These are phyloP conservation scores for Aureobasidium sp. DNA, from an alignment of 2,329 filamentous ascomycete genomes.

Conservation along the genomic window DNA sequence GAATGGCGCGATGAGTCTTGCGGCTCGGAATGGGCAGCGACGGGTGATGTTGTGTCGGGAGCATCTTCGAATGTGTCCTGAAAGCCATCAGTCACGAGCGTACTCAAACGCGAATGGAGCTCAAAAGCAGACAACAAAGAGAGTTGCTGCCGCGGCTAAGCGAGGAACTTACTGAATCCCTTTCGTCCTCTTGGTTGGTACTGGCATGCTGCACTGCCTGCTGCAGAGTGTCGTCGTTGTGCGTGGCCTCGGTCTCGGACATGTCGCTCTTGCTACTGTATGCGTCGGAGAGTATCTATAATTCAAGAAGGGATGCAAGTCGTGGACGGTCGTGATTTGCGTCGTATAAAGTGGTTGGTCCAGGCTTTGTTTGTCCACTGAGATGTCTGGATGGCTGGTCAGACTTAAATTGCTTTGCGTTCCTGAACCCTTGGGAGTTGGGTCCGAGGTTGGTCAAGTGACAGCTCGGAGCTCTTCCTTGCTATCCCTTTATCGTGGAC, in stretches of 20 bases:
- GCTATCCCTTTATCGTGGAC: neutral
- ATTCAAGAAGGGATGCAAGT: neutral
- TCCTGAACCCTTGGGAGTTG: neutral
- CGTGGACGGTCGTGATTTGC: neutral
- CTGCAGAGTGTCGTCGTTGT: conserved; percentile 2
- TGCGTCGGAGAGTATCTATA: neutral
- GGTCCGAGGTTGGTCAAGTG: neutral
- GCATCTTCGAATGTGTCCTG: conserved; percentile 82
- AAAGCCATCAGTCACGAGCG: neutral
- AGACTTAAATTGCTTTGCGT: conserved; percentile 1
- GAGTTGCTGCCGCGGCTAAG: neutral
- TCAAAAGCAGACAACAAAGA: conserved; percentile 3
- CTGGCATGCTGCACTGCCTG: neutral
- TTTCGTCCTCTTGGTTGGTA: conserved; percentile 1
- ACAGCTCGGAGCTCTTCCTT: neutral
- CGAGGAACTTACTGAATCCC: conserved; percentile 11
- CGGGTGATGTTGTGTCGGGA: conserved; percentile 44
- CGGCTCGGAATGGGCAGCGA: conserved; percentile 15
- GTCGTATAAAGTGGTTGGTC: conserved; percentile 7
- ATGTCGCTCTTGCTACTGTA: neutral
- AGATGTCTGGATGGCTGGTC: neutral
- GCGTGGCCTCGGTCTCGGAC: conserved; percentile 1
- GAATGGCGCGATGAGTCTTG: conserved; percentile 17
- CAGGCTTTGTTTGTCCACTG: conserved; percentile 7
- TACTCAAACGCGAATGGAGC: neutral